These are phyloP conservation scores for Leersia perrieri DNA, from an alignment of 176 grass and related monocot genomes.

Conservation along the genomic window DNA sequence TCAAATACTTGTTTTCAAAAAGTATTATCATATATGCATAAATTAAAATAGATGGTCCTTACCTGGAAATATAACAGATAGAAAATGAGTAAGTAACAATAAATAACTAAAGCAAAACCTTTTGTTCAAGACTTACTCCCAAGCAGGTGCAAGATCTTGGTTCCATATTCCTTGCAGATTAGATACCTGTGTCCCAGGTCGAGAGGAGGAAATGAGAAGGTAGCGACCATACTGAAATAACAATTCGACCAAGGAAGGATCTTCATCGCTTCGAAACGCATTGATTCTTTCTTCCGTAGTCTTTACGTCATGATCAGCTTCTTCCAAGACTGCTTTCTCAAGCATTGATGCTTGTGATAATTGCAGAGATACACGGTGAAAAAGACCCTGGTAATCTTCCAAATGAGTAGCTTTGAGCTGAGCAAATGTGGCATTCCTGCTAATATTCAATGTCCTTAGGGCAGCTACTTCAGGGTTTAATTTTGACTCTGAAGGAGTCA, in stretches of 20 bases:
- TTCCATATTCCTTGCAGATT: constrained; percentile 97
- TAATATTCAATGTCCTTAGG: constrained; percentile 35
- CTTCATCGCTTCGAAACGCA: constrained; percentile 62
- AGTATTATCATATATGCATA: background rate
- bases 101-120: constrained; percentile 13
- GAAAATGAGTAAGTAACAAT: background rate
- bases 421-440: constrained; percentile 44
- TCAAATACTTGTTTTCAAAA: background rate
- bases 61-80: background rate
- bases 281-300: constrained; percentile 64
- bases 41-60: background rate
- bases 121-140: constrained; percentile 53
- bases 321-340: constrained; percentile 1
- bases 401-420: constrained; percentile 68
- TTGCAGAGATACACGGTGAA: constrained; percentile 57
- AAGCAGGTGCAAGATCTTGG: constrained; percentile 64
- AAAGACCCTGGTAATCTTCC: constrained; percentile 74
- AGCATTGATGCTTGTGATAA: constrained; percentile 33
- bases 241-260: constrained; percentile 77
- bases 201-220: constrained; percentile 82
- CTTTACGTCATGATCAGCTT: constrained; percentile 20
- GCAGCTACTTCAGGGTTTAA: constrained; percentile 49
- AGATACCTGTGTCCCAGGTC: constrained; percentile 73
- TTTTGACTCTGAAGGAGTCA: constrained; percentile 61
- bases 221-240: constrained; percentile 89